These are phyloP conservation scores for Psidium guajava DNA, from an alignment of 345 rosid genomes.

Conservation along the genomic window DNA sequence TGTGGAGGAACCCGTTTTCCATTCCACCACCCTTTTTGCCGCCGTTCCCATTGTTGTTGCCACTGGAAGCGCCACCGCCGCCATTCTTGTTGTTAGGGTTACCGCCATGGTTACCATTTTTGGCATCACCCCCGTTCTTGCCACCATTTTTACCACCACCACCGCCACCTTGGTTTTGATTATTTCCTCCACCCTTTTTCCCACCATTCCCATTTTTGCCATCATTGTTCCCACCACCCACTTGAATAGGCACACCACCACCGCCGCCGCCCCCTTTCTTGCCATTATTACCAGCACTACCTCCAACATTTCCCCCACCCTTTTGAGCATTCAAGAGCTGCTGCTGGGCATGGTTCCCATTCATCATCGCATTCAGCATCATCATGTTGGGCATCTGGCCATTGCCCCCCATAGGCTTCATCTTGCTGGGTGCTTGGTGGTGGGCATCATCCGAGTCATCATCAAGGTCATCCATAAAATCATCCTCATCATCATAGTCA, in stretches of 20 bases:
- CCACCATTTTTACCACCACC: conserved; percentile 34
- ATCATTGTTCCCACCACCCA: conserved; percentile 23
- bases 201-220: conserved; percentile 33
- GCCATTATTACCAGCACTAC: conserved; percentile 23
- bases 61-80: conserved; percentile 5
- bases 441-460: conserved; percentile 49
- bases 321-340: conserved; percentile 49
- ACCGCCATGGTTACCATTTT: conserved; percentile 27
- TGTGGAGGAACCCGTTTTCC: background rate
- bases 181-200: conserved; percentile 22
- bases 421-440: conserved; percentile 24
- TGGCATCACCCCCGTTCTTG: conserved; percentile 14
- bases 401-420: conserved; percentile 40
- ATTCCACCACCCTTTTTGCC: background rate
- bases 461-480: conserved; percentile 33
- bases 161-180: conserved; percentile 31
- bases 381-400: conserved; percentile 24
- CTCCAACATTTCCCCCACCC: conserved; percentile 18
- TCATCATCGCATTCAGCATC: conserved; percentile 34
- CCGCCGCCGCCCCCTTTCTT: conserved; percentile 39
- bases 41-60: background rate
- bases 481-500: conserved; percentile 25
- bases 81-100: conserved; percentile 33
- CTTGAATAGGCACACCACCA: conserved; percentile 37
- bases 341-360: conserved; percentile 20